These are phyloP conservation scores for Auxenochlorella pyrenoidosa DNA, from an alignment of 139 green algal species.

Conservation along the genomic window DNA sequence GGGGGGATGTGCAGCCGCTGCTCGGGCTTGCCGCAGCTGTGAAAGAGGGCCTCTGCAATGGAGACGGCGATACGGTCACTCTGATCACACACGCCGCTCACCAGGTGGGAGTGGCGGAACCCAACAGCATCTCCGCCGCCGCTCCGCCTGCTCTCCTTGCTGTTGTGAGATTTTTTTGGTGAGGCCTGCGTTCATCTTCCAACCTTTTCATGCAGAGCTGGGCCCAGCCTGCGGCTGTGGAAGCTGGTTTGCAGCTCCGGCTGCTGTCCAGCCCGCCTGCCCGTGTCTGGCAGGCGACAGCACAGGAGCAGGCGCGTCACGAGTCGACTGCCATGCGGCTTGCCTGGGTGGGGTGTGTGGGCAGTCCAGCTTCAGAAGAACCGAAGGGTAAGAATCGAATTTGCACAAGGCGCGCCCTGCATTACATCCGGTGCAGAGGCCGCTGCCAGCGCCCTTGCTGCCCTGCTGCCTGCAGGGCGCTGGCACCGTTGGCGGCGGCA, in stretches of 20 bases:
- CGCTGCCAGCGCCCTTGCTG: too few species aligned
- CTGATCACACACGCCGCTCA: slow-evolving; percentile 13
- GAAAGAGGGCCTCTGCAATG: too few species aligned
- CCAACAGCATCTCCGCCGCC: not conserved
- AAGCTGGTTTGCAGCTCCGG: not conserved
- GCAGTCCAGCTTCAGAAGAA: too few species aligned
- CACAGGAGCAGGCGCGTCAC: not conserved
- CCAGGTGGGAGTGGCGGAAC: not conserved
- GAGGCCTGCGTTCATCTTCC: not conserved
- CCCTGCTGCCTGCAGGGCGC: not conserved
- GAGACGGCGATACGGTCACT: not conserved
- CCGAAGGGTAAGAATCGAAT: too few species aligned
- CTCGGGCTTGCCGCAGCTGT: slow-evolving; percentile 6
- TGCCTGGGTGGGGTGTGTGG: too few species aligned
- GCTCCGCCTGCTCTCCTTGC: not conserved
- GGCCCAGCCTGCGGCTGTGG: not conserved
- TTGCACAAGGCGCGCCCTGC: not conserved
- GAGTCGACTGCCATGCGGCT: too few species aligned
- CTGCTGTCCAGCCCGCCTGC: not conserved
- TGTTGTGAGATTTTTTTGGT: not conserved
- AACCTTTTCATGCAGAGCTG: not conserved
- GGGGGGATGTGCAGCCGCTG: slow-evolving; percentile 32
- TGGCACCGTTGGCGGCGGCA: not conserved
- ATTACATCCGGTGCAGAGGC: not conserved
- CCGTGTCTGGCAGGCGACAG: not conserved